phyloP scores from a whole-genome alignment of 2,329 filamentous ascomycete genomes.

The Conoideocrella luteorostrata region DNA sequence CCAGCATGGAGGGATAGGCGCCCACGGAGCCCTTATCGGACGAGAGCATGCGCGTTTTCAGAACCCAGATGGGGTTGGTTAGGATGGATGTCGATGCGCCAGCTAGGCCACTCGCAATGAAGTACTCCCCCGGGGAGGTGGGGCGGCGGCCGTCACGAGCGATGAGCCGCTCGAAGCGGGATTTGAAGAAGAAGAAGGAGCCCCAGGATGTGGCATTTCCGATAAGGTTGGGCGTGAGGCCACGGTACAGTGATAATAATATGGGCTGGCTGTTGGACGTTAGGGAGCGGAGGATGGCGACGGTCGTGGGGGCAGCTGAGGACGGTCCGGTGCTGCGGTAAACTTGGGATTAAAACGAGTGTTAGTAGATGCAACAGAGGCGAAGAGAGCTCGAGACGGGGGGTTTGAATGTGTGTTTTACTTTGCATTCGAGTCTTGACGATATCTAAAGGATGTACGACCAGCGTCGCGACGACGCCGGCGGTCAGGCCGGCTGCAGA shows the following conservation, averaged over 20 bases:
- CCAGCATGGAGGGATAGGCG: conserved; percentile 73
- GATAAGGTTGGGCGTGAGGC: conserved; percentile 81
- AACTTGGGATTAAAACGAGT: conserved; percentile 30
- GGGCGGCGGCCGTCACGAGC: conserved; percentile 19
- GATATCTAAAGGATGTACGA: conserved; percentile 87
- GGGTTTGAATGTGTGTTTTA: too few species aligned
- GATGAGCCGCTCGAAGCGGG: conserved; percentile 43
- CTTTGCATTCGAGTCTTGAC: conserved; percentile 94
- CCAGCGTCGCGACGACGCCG: conserved; percentile 77
- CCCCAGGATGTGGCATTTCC: conserved; percentile 90
- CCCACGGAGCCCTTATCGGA: conserved; percentile 67
- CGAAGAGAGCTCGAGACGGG: neutral
- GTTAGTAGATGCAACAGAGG: neutral
- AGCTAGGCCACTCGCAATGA: conserved; percentile 63
- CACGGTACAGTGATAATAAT: conserved; percentile 73
- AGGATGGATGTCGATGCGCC: conserved; percentile 72
- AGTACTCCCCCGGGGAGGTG: conserved; percentile 67
- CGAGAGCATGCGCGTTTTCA: conserved; percentile 95
- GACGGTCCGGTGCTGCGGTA: conserved; percentile 37
- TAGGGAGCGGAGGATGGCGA: conserved; percentile 46
- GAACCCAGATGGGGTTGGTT: conserved; percentile 96
- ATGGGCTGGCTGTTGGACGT: conserved; percentile 43
- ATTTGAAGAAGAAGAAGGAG: conserved; percentile 80
- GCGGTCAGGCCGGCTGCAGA: conserved; percentile 84
- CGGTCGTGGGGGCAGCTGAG: conserved; percentile 36